Conservation (phyloP, 768 basidiomycete species). For the Mycena amicta region DNA sequence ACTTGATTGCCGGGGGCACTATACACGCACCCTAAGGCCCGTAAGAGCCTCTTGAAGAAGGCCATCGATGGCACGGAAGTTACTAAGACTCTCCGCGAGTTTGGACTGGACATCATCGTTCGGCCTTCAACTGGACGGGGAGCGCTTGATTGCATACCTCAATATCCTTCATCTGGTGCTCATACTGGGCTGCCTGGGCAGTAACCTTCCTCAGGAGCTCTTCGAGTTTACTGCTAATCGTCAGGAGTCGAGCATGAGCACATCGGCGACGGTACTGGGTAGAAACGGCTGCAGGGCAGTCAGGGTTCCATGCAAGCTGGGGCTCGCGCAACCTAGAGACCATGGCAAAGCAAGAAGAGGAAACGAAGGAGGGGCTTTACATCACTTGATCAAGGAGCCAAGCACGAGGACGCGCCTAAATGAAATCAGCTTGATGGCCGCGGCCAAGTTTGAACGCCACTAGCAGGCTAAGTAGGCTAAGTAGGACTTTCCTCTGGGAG, state of each 20-base stretch:
- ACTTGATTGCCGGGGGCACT: not conserved
- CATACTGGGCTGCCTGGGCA: conserved; percentile 49
- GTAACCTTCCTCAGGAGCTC: conserved; percentile 48
- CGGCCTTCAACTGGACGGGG: not conserved
- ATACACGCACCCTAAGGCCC: conserved; percentile 56
- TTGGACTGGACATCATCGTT: conserved; percentile 45
- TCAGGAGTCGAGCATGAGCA: not conserved
- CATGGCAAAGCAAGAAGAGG: not conserved
- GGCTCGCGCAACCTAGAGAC: not conserved
- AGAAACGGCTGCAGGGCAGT: not conserved
- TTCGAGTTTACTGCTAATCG: conserved; percentile 46
- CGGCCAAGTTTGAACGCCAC: no score
- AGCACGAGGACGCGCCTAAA: no score
- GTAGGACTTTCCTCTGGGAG: no score
- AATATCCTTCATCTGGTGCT: conserved; percentile 62
- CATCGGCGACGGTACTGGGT: not conserved
- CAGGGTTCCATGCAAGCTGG: not conserved
- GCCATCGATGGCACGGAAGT: conserved; percentile 73
- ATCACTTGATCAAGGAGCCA: no score
- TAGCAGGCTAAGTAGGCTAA: no score
- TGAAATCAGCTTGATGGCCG: no score
- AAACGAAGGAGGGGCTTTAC: not conserved
- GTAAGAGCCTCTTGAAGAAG: conserved; percentile 66
- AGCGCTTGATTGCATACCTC: conserved; percentile 42
- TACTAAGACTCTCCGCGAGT: conserved; percentile 70